phyloP scores from a whole-genome alignment of 1,139 yeast species.

The Komagataea norvegica region DNA sequence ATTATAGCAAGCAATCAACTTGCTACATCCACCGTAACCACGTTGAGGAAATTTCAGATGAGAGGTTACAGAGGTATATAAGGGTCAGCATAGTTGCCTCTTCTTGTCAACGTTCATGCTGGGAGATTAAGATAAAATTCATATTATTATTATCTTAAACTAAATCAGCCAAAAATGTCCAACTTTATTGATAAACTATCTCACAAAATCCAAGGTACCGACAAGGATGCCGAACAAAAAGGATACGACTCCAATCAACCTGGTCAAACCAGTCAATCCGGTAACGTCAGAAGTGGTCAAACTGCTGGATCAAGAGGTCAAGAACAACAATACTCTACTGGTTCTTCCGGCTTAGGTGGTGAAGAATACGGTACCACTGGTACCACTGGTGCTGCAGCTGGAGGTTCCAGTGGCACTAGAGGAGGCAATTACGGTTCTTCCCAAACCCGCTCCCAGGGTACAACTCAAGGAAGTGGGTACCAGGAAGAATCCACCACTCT shows the following conservation, averaged over 20 bases:
- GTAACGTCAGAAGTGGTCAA: not conserved
- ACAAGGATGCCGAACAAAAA: conserved; percentile 5
- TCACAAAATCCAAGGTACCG: conserved; percentile 20
- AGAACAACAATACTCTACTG: not conserved
- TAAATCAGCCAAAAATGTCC: conserved; percentile 16
- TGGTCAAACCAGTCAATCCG: conserved; percentile 4
- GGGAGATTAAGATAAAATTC: too few relatives aligned
- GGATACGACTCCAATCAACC: conserved; percentile 5
- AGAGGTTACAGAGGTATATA: too few relatives aligned
- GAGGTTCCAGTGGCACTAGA: too few relatives aligned
- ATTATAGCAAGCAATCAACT: too few relatives aligned
- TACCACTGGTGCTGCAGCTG: conserved; percentile 1
- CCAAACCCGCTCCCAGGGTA: conserved; percentile 1
- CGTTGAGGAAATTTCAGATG: too few relatives aligned
- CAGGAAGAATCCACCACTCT: conserved; percentile 3
- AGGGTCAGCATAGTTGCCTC: too few relatives aligned
- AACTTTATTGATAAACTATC: conserved; percentile 25
- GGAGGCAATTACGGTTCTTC: conserved; percentile 1
- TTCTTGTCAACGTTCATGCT: too few relatives aligned
- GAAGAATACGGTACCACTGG: not conserved
- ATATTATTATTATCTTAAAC: too few relatives aligned
- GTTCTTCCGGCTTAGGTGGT: conserved; percentile 6
- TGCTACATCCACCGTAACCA: too few relatives aligned
- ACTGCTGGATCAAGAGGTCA: not conserved
- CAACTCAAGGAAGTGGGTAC: conserved; percentile 5